Conservation (phyloP, 108 stramenopile genomes). For the Cyclotella sp. region DNA sequence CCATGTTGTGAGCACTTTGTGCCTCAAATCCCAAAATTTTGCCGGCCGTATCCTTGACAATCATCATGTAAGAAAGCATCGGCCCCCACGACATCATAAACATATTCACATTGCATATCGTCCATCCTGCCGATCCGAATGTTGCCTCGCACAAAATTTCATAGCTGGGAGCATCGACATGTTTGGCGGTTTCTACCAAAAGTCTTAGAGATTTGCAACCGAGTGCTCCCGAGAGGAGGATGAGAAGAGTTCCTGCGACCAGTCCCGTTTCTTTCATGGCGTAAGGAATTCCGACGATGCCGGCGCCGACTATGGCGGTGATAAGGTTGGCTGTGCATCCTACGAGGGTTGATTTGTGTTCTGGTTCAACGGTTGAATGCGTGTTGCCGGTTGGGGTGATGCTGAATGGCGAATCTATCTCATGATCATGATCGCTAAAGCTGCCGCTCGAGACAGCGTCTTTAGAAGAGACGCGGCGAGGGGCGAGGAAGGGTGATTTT, state of each 20-base stretch:
- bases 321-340: conserved; percentile 81
- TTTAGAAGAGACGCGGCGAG: conserved; percentile 30
- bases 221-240: conserved; percentile 59
- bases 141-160: conserved; percentile 77
- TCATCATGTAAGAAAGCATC: conserved; percentile 83
- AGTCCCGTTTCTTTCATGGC: conserved; percentile 81
- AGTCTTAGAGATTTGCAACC: conserved; percentile 79
- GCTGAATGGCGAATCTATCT: not conserved
- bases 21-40: conserved; percentile 64
- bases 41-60: conserved; percentile 81
- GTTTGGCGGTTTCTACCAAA: conserved; percentile 82
- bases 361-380: conserved; percentile 34
- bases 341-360: conserved; percentile 71
- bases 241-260: conserved; percentile 60
- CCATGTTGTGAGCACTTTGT: conserved; percentile 30
- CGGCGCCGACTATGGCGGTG: conserved; percentile 86
- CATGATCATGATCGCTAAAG: not conserved
- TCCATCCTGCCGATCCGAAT: conserved; percentile 75
- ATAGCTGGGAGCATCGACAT: conserved; percentile 71
- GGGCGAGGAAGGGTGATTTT: conserved; percentile 34
- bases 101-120: conserved; percentile 73
- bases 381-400: not conserved
- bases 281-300: conserved; percentile 88
- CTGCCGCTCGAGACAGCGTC: not conserved
- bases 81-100: conserved; percentile 83